phyloP scores from a whole-genome alignment of 2,329 filamentous ascomycete genomes.

The Sporothrix dimorphospora region DNA sequence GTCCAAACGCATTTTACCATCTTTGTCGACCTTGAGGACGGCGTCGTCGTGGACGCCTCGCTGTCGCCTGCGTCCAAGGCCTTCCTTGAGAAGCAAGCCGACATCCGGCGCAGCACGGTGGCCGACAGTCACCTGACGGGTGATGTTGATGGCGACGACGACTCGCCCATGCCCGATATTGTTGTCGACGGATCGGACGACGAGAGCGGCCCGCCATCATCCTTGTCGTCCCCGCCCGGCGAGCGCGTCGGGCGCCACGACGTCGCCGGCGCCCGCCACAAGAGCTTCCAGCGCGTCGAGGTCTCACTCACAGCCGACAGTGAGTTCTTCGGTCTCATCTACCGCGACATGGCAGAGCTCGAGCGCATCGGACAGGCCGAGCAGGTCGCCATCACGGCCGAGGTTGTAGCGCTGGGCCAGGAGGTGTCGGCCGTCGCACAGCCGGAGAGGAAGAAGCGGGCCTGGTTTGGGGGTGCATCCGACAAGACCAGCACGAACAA shows the following conservation, averaged over 20 bases:
- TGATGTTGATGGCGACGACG: background rate
- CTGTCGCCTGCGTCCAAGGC: conserved; percentile 66
- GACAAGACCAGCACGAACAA: conserved; percentile 63
- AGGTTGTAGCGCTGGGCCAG: conserved; percentile 67
- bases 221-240: background rate
- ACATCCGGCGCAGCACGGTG: conserved; percentile 25
- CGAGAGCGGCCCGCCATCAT: background rate
- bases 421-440: conserved; percentile 67
- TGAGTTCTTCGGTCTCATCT: conserved; percentile 78
- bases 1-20: conserved; percentile 73
- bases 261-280: conserved; percentile 14
- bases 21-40: conserved; percentile 67
- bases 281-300: conserved; percentile 56
- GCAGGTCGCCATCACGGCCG: conserved; percentile 61
- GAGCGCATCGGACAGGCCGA: conserved; percentile 70
- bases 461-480: conserved; percentile 62
- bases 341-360: conserved; percentile 69
- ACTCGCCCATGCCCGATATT: background rate
- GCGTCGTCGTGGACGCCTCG: conserved; percentile 68
- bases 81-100: conserved; percentile 64
- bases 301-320: conserved; percentile 76
- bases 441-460: conserved; percentile 44
- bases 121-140: background rate
- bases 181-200: conserved; percentile 10
- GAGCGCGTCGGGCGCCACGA: background rate